Conservation (phyloP, 2,329 filamentous ascomycete genomes). For the Ophiocordyceps polyrhachis-furcata region DNA sequence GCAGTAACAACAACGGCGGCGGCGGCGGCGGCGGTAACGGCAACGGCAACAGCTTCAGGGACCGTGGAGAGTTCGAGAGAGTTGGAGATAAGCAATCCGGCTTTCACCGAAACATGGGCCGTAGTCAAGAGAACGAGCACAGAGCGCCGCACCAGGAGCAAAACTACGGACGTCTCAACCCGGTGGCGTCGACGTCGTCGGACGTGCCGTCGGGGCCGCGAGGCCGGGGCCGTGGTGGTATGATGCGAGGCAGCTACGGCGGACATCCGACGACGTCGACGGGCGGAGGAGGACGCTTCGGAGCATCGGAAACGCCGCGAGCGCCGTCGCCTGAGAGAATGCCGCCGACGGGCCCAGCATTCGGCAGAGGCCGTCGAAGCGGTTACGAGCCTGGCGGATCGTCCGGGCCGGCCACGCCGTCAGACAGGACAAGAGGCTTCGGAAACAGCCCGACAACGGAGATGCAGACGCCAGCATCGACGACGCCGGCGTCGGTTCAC, state of each 20-base stretch:
- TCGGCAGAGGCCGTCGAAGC: conserved; percentile 26
- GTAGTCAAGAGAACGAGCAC: conserved; percentile 29
- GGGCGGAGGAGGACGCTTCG: conserved; percentile 24
- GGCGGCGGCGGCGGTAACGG: conserved; percentile 2
- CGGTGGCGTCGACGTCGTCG: conserved; percentile 24
- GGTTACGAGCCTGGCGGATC: conserved; percentile 18
- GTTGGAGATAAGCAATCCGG: conserved; percentile 15
- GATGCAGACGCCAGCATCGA: conserved; percentile 8
- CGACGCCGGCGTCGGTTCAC: conserved; percentile 19
- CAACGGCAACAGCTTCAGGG: conserved; percentile 8
- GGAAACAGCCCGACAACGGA: conserved; percentile 6
- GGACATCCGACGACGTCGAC: conserved; percentile 17
- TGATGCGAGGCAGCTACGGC: conserved; percentile 17
- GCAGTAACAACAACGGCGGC: conserved; percentile 7
- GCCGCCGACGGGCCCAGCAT: conserved; percentile 34
- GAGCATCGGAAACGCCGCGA: conserved; percentile 19
- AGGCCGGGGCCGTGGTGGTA: conserved; percentile 27
- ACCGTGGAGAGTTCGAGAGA: conserved; percentile 16
- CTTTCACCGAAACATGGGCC: conserved; percentile 18
- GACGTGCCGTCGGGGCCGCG: conserved; percentile 37
- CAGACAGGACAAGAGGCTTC: conserved; percentile 24
- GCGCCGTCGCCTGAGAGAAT: conserved; percentile 29
- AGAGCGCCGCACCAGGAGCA: conserved; percentile 35
- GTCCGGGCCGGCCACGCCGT: conserved; percentile 11
- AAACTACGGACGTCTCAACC: conserved; percentile 43